Percentiles rank a stretch among this genome's conserved stretches.
These are phyloP conservation scores for Cordyceps farinosa DNA, from an alignment of 2,329 filamentous ascomycete species.

Conservation along the genomic window DNA sequence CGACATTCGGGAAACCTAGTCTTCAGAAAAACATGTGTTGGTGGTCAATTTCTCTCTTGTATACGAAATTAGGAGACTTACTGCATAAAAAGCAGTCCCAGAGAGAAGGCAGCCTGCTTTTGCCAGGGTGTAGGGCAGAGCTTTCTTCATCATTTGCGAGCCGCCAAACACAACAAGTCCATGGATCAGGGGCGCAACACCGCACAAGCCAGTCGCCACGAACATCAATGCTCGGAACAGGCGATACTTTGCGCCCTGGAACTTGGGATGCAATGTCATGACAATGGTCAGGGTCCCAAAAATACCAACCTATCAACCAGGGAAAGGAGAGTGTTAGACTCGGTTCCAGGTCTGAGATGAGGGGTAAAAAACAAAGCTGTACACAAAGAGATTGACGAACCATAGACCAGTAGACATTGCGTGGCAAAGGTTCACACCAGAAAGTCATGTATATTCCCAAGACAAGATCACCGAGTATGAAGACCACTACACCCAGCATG, in stretches of 20 bases:
- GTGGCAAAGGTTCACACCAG: conserved; percentile 26
- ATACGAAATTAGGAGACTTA: neutral
- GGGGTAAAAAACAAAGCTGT: too few relatives aligned
- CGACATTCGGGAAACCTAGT: conserved; percentile 34
- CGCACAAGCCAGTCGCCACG: conserved; percentile 35
- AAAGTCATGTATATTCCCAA: conserved; percentile 28
- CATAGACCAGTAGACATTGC: conserved; percentile 28
- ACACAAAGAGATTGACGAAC: conserved; percentile 19
- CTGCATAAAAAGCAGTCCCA: conserved; percentile 33
- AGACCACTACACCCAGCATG: conserved; percentile 23
- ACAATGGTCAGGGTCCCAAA: conserved; percentile 27
- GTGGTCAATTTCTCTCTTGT: neutral
- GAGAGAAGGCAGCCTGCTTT: conserved; percentile 34
- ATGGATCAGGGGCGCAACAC: conserved; percentile 35
- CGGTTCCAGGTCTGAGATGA: too few relatives aligned
- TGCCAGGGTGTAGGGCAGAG: conserved; percentile 22
- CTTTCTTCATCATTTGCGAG: conserved; percentile 30
- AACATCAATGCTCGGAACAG: conserved; percentile 32
- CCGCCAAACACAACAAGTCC: conserved; percentile 34
- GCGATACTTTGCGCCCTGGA: conserved; percentile 33
- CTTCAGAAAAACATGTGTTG: neutral
- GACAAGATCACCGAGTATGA: conserved; percentile 25
- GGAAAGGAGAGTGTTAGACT: conserved; percentile 14
- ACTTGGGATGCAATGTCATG: conserved; percentile 32
- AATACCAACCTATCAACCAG: conserved; percentile 20